A percentile compares a stretch with the other conserved stretches of the same genome.
Conservation (phyloP, 73 alveolate species). For the Tetrahymena thermophila region DNA sequence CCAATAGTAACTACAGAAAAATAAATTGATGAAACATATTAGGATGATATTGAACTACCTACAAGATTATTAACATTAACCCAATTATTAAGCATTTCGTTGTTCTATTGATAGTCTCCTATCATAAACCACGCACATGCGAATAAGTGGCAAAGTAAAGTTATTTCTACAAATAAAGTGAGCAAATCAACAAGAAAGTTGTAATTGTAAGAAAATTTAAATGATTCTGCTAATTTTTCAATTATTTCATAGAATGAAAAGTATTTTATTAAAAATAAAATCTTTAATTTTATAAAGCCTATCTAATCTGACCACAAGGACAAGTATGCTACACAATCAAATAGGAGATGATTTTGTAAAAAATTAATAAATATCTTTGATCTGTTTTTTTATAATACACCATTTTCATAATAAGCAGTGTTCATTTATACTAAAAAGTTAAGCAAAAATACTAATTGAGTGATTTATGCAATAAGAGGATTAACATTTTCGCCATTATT, state of each 20-base stretch:
- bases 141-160: not conserved
- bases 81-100: not conserved
- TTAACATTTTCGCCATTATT: not conserved
- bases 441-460: not conserved
- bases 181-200: not conserved
- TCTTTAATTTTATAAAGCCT: not conserved
- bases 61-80: not conserved
- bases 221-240: not conserved
- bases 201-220: not conserved
- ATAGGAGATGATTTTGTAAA: not conserved
- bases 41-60: not conserved
- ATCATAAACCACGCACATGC: not conserved
- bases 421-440: not conserved
- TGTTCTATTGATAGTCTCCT: not conserved
- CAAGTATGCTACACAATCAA: not conserved
- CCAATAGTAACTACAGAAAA: not conserved
- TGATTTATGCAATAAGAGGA: not conserved
- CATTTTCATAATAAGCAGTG: not conserved
- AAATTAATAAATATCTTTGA: not conserved
- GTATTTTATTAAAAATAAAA: not conserved
- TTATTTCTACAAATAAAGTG: not conserved
- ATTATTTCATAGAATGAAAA: not conserved
- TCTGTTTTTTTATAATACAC: not conserved
- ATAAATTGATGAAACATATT: not conserved
- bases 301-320: not conserved